Evolutionary conservation across 495 filamentous ascomycete species (phyloP).

Genomic region (Xanthoparmelia taractica): DNA sequence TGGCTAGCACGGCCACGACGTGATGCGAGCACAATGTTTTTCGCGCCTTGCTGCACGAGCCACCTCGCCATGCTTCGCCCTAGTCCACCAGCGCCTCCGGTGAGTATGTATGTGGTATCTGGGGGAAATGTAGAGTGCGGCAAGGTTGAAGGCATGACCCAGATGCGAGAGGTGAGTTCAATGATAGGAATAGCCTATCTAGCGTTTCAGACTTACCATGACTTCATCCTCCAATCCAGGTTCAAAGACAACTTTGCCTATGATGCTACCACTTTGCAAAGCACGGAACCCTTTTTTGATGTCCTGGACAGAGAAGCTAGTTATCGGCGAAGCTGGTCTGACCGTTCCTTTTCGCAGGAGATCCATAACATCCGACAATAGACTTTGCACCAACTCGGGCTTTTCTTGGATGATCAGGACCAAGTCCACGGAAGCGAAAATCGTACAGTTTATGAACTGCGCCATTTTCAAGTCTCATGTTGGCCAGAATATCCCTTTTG

Average conservation of each 20-base stretch:
- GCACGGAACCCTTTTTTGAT: neutral
- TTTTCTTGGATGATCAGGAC: neutral
- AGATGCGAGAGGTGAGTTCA: too few species aligned
- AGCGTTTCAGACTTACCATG: neutral
- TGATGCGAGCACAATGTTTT: neutral
- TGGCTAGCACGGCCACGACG: too few species aligned
- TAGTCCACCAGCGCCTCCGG: neutral
- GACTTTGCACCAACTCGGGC: neutral
- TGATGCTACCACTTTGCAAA: neutral
- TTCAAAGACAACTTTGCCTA: neutral
- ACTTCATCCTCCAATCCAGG: neutral
- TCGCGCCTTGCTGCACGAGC: neutral
- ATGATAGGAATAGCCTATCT: neutral
- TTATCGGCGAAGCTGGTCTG: neutral
- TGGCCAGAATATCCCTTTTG: conserved; percentile 28
- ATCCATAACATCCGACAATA: conserved; percentile 9
- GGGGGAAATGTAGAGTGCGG: too few species aligned
- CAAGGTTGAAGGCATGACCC: too few species aligned
- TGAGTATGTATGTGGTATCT: neutral
- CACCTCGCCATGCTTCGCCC: neutral
- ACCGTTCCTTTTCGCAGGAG: conserved; percentile 20
- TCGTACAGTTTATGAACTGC: neutral
- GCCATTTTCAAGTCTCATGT: conserved; percentile 22
- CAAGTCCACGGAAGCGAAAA: conserved; percentile 12
- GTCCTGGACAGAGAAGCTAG: neutral